A percentile compares a stretch with the other conserved stretches of the same genome.
Conservation (phyloP, 345 rosid genomes). For the Firmiana major region DNA sequence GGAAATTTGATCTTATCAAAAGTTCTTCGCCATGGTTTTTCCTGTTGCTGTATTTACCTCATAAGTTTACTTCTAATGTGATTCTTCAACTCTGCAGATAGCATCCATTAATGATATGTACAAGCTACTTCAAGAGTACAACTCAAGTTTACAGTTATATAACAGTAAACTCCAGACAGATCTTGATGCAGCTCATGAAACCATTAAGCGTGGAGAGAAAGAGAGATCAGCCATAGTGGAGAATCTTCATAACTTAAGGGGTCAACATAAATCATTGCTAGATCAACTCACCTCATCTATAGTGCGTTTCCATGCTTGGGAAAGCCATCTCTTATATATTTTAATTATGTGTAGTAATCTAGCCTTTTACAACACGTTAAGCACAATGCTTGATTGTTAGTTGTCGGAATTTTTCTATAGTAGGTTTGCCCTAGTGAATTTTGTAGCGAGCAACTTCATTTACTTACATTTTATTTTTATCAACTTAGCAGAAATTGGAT, state of each 20-base stretch:
- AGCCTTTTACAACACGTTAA: neutral
- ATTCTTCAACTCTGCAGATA: conserved; percentile 49
- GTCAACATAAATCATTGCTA: conserved; percentile 65
- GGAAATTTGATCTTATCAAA: neutral
- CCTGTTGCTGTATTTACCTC: neutral
- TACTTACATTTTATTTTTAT: neutral
- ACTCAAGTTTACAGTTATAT: conserved; percentile 88
- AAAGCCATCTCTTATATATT: neutral
- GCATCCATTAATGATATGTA: conserved; percentile 92
- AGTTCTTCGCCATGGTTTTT: neutral
- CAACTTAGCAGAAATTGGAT: neutral
- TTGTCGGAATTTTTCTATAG: neutral
- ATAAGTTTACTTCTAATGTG: neutral
- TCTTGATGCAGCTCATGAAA: conserved; percentile 75
- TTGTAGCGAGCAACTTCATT: neutral
- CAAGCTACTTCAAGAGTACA: conserved; percentile 89
- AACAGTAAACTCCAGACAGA: conserved; percentile 94
- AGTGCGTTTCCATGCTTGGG: conserved; percentile 41
- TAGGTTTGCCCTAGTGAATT: neutral
- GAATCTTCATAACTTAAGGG: conserved; percentile 67
- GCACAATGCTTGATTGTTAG: neutral
- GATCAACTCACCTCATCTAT: conserved; percentile 72
- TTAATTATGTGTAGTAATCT: neutral
- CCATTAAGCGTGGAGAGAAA: conserved; percentile 74
- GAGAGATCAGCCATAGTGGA: conserved; percentile 77